Base-by-base conservation (phyloP, 2,329 filamentous ascomycete genomes). In the Verticillium klebahnii region DNA sequence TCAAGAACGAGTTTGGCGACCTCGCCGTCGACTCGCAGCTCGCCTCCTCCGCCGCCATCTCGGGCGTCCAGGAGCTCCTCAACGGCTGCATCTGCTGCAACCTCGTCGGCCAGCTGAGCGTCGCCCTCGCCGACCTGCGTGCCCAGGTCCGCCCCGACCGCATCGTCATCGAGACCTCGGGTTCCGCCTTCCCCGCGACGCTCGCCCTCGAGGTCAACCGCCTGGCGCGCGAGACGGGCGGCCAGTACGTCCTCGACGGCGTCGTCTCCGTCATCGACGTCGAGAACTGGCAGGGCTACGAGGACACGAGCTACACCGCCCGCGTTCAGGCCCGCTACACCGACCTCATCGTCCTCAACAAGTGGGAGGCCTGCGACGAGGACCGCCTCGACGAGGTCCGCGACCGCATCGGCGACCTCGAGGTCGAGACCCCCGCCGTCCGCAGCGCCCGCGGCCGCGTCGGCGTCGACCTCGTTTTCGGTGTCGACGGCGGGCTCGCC, bases 61-160 rank as follows among this genome's bases (percentile, higher is more conserved):
- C 92, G 1, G 94, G 93, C 61, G 93, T 97, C 5, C 90, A 91
- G 69, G 95, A 99, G 76, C 84, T 99, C 1, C 88, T 99, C 60
- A 96, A 97, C 74, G 95, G 94, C 67, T 98, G 95, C 78, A 98
- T 99, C 76, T 99, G 95, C 85, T 99, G 95, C 80, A 98, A 98
- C 74, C 89, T 98, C 31, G 94, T 99, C 64, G 95, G 95, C 17
- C 92, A 96, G 75, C 86, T 99, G 8, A 86, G 87, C 63, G 87
- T 90, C 57, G 93, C 94, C 1, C 87, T 99, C 19, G 78, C 84
- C 54, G 88, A 95, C 71, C 87, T 99, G 50, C 84, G 85, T 58
- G 75, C 78, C 29, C 74, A 73, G 15, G 74, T 81, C 37, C 65
- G 67, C 0, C 94, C 93, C 0, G 91, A 97, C 72, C 86, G 95